Evolutionary conservation across 352 stramenopile genomes (phyloP), one percentile per base, ranked within the genome.

Genomic region (Phytopythium cucurbitacearum): DNA sequence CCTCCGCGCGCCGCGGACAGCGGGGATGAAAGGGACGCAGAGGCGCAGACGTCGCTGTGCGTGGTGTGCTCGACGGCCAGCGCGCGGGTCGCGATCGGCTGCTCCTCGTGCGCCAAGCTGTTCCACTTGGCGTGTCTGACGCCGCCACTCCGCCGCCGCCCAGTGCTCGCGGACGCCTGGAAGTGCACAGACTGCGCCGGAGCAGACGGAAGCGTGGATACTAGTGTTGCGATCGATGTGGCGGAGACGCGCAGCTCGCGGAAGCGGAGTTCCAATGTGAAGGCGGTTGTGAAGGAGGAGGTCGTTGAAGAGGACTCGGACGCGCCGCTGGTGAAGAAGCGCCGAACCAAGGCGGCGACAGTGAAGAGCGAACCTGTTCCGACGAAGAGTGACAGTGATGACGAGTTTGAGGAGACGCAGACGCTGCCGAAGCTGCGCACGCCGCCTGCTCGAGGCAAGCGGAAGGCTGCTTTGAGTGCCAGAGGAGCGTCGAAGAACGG

Each of bases 41-140:
- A 66, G 7, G 36, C 53, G 16, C 42, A 51, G 5, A 46, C n/a
- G 1, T 45, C 33, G 16, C 57, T 32, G 1, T 91, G 81, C 15
- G 54, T 42, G 0, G 71, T 75, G 9, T 91, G 81, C 51, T 32
- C 39, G 6, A 43, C 64, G n/a, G 50, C 57, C 36, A 71, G 66
- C 56, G 49, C 70, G 37, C 72, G 73, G 40, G 73, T 86, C 52
- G 63, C 67, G 11, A 56, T 91, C 15, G 50, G 36, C 13, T 91
- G 81, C 51, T 55, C 59, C 1, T 28, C 12, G 12, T 91, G 81
- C 51, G 33, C 53, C 3, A 56, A 60, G 32, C 38, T 56, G 10
- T 87, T 75, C 59, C 81, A 91, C 38, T 53, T 92, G 57, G 38
- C 60, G 10, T 92, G 81, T 57, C 63, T 76, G n/a, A 49, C 51